Evolutionary conservation across 495 filamentous ascomycete species (phyloP).

Genomic region (Hypomontagnella submonticulosa): DNA sequence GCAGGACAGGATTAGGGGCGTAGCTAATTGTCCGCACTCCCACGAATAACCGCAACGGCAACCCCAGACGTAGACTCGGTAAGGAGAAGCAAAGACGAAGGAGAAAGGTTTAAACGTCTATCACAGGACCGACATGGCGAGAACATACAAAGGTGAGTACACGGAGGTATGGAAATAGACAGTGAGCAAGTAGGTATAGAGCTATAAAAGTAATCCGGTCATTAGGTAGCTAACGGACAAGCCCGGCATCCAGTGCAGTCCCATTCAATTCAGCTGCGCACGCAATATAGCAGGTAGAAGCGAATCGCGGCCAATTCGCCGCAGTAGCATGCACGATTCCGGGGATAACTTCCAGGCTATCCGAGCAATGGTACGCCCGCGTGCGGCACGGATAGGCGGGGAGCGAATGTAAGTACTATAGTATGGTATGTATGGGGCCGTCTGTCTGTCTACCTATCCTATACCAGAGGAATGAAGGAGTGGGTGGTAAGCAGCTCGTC

Average conservation of each 20-base stretch:
- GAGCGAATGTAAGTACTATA: background rate
- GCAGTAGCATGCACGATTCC: no score
- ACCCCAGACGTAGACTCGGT: background rate
- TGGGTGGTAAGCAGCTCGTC: background rate
- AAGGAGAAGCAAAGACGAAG: background rate
- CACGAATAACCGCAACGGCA: no score
- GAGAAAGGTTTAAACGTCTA: background rate
- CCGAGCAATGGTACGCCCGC: background rate
- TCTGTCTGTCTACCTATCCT: no score
- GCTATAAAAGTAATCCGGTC: no score
- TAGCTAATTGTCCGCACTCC: no score
- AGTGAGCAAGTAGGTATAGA: no score
- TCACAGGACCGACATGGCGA: constrained; percentile 20
- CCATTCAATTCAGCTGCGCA: background rate
- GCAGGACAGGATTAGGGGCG: no score
- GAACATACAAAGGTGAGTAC: background rate
- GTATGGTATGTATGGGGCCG: background rate
- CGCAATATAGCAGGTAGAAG: no score
- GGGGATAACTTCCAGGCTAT: no score
- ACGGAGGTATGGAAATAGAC: no score
- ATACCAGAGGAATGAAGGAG: constrained; percentile 1
- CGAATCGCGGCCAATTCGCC: no score
- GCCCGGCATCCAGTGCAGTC: background rate
- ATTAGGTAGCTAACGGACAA: no score
- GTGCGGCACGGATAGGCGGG: background rate